These are phyloP conservation scores for Byssochlamys sp. DNA, from an alignment of 2,329 filamentous ascomycete genomes.

Conservation along the genomic window DNA sequence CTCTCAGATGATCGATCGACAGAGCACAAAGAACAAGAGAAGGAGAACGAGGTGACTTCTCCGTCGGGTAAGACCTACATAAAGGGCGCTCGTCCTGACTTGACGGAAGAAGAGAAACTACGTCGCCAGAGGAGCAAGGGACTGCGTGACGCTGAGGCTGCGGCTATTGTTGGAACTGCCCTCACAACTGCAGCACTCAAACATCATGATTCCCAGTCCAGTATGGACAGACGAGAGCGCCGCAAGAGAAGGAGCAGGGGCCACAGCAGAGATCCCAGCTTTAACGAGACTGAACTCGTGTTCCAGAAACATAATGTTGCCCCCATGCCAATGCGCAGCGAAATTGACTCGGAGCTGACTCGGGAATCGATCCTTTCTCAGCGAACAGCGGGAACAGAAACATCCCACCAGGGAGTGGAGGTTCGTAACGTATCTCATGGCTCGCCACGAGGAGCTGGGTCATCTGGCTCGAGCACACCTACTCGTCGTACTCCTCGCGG, in stretches of 20 bases:
- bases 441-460: slow-evolving; percentile 43
- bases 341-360: slow-evolving; percentile 77
- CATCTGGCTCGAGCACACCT: slow-evolving; percentile 54
- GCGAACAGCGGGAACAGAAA: slow-evolving; percentile 62
- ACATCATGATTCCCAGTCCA: slow-evolving; percentile 56
- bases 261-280: slow-evolving; percentile 41
- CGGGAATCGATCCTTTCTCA: slow-evolving; percentile 78
- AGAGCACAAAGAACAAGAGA: slow-evolving; percentile 46
- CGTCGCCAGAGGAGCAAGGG: slow-evolving; percentile 47
- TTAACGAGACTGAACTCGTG: slow-evolving; percentile 47
- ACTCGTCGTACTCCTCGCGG: slow-evolving; percentile 41
- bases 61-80: slow-evolving; percentile 31
- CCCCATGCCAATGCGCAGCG: slow-evolving; percentile 81
- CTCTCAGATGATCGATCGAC: slow-evolving; percentile 45
- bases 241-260: slow-evolving; percentile 42
- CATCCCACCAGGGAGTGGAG: slow-evolving; percentile 54
- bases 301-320: slow-evolving; percentile 53
- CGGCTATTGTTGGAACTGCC: slow-evolving; percentile 46
- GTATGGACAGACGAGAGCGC: slow-evolving; percentile 36
- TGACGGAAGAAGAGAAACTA: slow-evolving; percentile 43
- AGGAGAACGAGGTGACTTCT: slow-evolving; percentile 40
- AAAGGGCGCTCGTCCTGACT: slow-evolving; percentile 38
- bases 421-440: slow-evolving; percentile 56
- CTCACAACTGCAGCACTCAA: slow-evolving; percentile 54
- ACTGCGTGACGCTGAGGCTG: slow-evolving; percentile 47